phyloP scores from a whole-genome alignment of 352 stramenopile species.

The Globisporangium viniferum region DNA sequence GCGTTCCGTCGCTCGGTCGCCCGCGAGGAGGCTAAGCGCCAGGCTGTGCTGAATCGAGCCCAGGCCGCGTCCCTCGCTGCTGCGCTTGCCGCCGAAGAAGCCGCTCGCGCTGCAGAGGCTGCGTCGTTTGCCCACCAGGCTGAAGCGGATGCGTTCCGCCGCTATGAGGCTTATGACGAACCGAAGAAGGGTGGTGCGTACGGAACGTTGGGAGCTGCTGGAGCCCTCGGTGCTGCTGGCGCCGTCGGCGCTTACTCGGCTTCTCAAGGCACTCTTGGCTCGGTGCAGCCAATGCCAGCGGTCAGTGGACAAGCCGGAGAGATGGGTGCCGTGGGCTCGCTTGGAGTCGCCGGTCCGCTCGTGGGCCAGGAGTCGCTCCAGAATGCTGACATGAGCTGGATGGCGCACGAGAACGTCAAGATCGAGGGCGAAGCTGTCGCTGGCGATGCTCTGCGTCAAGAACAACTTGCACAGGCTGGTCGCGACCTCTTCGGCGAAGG shows the following conservation, averaged over 20 bases:
- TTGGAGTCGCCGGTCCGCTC: constrained; percentile 69
- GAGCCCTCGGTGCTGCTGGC: constrained; percentile 52
- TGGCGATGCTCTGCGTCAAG: constrained; percentile 61
- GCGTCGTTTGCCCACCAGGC: constrained; percentile 67
- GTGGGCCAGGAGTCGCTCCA: constrained; percentile 80
- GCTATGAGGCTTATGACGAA: constrained; percentile 63
- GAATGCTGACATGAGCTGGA: constrained; percentile 84
- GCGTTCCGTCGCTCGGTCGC: constrained; percentile 62
- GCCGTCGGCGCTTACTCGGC: constrained; percentile 50
- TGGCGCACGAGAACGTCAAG: constrained; percentile 77
- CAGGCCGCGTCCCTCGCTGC: constrained; percentile 72
- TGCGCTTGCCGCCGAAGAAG: constrained; percentile 71
- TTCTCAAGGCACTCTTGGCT: constrained; percentile 57
- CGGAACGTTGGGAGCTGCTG: constrained; percentile 50
- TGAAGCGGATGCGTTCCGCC: constrained; percentile 75
- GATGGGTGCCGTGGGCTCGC: constrained; percentile 70
- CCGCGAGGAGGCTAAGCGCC: constrained; percentile 69
- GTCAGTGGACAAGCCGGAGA: constrained; percentile 69
- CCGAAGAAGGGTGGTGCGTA: constrained; percentile 38
- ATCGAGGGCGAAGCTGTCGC: constrained; percentile 76
- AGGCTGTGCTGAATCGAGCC: constrained; percentile 61
- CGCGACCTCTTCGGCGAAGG: constrained; percentile 84
- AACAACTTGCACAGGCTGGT: constrained; percentile 83
- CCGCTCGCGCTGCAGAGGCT: constrained; percentile 64
- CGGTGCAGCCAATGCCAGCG: constrained; percentile 60